phyloP scores from a whole-genome alignment of 2,329 filamentous ascomycete genomes.

The Microsporum audouinii region DNA sequence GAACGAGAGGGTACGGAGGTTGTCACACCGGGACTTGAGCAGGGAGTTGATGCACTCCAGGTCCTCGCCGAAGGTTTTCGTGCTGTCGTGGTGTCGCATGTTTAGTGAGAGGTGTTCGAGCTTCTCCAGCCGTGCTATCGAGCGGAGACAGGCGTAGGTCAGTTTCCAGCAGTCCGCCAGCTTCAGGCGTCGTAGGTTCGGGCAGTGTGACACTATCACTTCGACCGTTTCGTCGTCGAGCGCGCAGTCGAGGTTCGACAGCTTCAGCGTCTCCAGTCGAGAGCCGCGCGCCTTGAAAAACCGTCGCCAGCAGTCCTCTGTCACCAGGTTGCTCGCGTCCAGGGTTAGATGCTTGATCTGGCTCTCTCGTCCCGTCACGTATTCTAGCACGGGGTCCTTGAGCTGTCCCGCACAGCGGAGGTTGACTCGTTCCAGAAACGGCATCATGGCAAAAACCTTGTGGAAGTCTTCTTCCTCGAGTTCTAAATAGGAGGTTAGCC shows the following conservation, averaged over 20 bases:
- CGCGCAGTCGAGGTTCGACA: constrained; percentile 74
- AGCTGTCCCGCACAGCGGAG: constrained; percentile 81
- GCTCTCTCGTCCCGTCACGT: constrained; percentile 61
- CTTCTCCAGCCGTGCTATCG: constrained; percentile 50
- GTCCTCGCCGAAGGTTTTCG: not conserved
- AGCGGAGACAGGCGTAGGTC: constrained; percentile 52
- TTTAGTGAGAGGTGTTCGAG: constrained; percentile 68
- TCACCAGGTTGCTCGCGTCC: constrained; percentile 73
- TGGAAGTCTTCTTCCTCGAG: constrained; percentile 66
- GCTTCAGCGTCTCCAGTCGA: constrained; percentile 55
- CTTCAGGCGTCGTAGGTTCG: constrained; percentile 62
- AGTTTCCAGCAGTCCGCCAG: constrained; percentile 68
- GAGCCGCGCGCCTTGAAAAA: constrained; percentile 56
- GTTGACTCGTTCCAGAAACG: constrained; percentile 58
- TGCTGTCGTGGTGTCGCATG: constrained; percentile 40
- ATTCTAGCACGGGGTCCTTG: constrained; percentile 73
- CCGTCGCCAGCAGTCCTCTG: constrained; percentile 61
- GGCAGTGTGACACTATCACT: constrained; percentile 53
- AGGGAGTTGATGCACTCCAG: not conserved
- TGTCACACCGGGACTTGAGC: not conserved
- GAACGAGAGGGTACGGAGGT: constrained; percentile 67
- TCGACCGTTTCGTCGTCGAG: constrained; percentile 61
- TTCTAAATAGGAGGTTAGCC: constrained; percentile 31
- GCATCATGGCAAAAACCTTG: constrained; percentile 65
- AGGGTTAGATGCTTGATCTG: constrained; percentile 63